A percentile compares a stretch with the other conserved stretches of the same genome.
Conservation (phyloP, 1,139 yeast genomes). For the Pneumocystis murina region DNA sequence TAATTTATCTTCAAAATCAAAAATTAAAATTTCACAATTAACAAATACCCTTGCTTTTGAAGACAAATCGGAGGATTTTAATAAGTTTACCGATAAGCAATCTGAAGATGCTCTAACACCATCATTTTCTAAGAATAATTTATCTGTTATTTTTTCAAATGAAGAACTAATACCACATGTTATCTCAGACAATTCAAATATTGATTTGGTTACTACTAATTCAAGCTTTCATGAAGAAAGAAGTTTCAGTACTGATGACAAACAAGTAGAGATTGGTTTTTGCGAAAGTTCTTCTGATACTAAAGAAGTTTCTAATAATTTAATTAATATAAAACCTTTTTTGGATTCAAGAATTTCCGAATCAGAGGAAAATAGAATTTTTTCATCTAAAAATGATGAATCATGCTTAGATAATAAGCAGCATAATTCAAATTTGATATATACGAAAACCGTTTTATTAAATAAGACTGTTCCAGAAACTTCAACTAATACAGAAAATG, state of each 20-base stretch:
- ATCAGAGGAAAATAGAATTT: background rate
- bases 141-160: background rate
- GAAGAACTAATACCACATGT: background rate
- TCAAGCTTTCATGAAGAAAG: background rate
- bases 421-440: background rate
- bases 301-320: background rate
- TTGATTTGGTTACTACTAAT: background rate
- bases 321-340: background rate
- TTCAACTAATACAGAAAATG: background rate
- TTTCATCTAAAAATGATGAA: background rate
- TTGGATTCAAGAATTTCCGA: background rate
- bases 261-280: background rate
- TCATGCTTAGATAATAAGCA: background rate
- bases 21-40: background rate
- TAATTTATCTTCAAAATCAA: background rate
- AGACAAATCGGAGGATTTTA: background rate
- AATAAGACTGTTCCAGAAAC: background rate
- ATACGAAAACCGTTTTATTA: background rate
- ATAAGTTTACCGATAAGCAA: background rate
- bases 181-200: background rate
- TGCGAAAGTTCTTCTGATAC: background rate
- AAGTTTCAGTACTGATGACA: background rate
- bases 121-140: background rate
- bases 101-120: background rate
- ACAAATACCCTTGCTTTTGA: background rate